These are phyloP conservation scores for Acanthamoeba sp. DNA, from an alignment of 208 protist genomes.

Conservation along the genomic window DNA sequence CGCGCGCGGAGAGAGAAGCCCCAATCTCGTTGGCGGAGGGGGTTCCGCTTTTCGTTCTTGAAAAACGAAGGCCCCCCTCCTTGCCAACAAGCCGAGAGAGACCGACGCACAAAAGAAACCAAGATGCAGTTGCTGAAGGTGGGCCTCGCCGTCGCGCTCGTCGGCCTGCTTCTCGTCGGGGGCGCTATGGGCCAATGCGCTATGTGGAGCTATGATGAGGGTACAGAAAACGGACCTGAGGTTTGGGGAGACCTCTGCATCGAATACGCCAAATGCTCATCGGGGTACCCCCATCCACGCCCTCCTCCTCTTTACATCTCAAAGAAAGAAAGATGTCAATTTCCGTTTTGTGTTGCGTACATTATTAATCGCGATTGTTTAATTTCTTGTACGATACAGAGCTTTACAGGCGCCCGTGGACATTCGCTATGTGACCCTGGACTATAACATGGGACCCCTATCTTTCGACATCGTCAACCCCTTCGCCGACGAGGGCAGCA, in stretches of 20 bases:
- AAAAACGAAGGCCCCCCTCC: too few relatives aligned
- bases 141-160: background rate
- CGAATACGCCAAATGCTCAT: conserved; percentile 10
- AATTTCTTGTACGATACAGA: too few relatives aligned
- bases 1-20: background rate
- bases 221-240: conserved; percentile 24
- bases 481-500: conserved; percentile 38
- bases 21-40: too few relatives aligned
- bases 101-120: background rate
- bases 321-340: background rate
- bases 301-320: background rate
- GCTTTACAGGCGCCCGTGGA: conserved; percentile 28
- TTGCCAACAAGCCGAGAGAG: background rate
- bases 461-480: conserved; percentile 53
- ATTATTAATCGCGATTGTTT: too few relatives aligned
- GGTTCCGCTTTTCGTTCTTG: background rate
- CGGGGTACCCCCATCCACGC: background rate
- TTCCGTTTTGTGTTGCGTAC: too few relatives aligned
- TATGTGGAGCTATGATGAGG: conserved; percentile 66
- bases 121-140: background rate
- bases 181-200: background rate
- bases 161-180: background rate
- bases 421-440: conserved; percentile 30
- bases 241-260: conserved; percentile 61
- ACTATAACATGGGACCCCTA: conserved; percentile 69